Evolutionary conservation across 257 asterid genomes (phyloP).

Genomic region (Fraxinus excelsior): DNA sequence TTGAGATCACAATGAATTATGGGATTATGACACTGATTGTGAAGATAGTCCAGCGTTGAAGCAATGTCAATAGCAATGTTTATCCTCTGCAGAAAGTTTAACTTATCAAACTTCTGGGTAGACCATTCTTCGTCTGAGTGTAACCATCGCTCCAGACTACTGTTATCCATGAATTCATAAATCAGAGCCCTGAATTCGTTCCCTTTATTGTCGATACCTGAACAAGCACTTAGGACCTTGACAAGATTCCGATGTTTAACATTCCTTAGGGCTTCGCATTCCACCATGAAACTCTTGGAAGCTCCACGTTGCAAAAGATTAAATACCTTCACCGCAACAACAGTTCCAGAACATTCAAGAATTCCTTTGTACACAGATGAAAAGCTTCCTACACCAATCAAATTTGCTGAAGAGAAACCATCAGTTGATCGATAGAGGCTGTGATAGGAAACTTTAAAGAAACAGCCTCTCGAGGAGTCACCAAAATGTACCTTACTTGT

Average conservation of each 20-base stretch:
- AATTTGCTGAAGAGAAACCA: conserved; percentile 29
- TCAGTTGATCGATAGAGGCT: conserved; percentile 26
- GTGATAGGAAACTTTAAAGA: conserved; percentile 25
- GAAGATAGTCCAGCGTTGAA: no score
- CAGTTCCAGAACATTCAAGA: conserved; percentile 16
- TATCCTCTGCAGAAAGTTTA: conserved; percentile 30
- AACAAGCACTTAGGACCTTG: conserved; percentile 26
- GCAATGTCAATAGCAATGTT: no score
- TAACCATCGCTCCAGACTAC: conserved; percentile 34
- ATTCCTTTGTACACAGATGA: conserved; percentile 30
- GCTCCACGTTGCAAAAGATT: conserved; percentile 28
- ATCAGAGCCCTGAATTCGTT: conserved; percentile 34
- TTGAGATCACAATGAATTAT: no score
- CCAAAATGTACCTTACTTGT: neutral
- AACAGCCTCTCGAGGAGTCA: neutral
- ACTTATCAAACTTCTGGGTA: neutral
- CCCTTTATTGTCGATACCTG: conserved; percentile 24
- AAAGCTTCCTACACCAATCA: conserved; percentile 35
- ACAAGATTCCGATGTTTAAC: conserved; percentile 34
- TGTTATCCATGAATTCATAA: conserved; percentile 30
- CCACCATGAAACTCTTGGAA: conserved; percentile 23
- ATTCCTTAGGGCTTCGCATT: conserved; percentile 34
- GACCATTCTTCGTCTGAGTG: neutral
- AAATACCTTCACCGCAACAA: conserved; percentile 37
- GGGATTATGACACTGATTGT: no score